Base-by-base conservation (phyloP, 306 rosid species). In the Castanopsis chinensis region DNA sequence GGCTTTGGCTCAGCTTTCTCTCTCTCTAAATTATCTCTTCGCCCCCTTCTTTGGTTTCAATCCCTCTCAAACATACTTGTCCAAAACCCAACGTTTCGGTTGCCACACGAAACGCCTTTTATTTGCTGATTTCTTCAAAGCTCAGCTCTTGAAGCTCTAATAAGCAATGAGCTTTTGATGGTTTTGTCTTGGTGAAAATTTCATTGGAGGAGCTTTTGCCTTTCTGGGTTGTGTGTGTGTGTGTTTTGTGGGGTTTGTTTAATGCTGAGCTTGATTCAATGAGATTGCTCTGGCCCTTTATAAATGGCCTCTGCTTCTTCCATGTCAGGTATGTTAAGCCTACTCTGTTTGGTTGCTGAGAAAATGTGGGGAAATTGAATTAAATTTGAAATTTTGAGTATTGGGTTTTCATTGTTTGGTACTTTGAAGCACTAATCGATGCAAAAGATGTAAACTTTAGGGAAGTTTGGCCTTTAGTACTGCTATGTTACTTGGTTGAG, bases 281-380 rank as follows among this genome's bases (percentile, higher is more conserved):
- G 99, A 91, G 88, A 86, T 86, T 93, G 78, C 85, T 86, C 90
- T 85, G 73, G 72, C 85, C 69, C 37, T 19, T 58, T 49, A 60
- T 77, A 74, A 75, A 95, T 95, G 99, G 90, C 98, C 75, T 90
- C 91, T 85, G 91, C 93, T 83, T 83, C 98, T 82, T 95, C 94
- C 87, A 84, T 95, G 92, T 90, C 97, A 88, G 99, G 99, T 90
- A 72, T 58, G 69, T 17, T 41, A n/a, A 58, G 72, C 81, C 60
- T 59, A 69, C 77, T 79, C 72, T 76, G 73, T 67, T 72, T 54
- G 32, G 69, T 56, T 61, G 76, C 41, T 74, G 25, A 54, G 30
- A 74, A 79, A 88, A 78, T 88, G 87, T 73, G 30, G 73, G 59
- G 41, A 30, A 61, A 54, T 53, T 78, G 71, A 21, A 19, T 19